Conservation (phyloP, 352 stramenopile genomes). For the Globisporangium parvum region DNA sequence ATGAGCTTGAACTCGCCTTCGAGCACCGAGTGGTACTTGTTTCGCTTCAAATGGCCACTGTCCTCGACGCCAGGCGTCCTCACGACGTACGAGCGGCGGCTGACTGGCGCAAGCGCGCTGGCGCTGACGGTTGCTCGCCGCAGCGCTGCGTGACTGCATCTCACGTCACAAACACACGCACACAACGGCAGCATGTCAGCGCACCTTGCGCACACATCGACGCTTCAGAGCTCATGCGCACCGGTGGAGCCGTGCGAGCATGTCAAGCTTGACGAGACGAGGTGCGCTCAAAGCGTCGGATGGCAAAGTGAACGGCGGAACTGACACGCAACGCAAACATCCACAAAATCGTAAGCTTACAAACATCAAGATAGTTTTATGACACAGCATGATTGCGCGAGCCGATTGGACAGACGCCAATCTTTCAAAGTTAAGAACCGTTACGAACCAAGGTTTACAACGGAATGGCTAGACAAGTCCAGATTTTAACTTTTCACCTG, state of each 20-base stretch:
- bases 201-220: not conserved
- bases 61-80: slow-evolving; percentile 14
- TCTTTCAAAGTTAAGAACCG: too few relatives aligned
- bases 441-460: too few relatives aligned
- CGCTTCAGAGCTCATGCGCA: not conserved
- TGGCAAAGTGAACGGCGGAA: too few relatives aligned
- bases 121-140: not conserved
- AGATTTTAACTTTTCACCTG: too few relatives aligned
- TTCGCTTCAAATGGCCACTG: slow-evolving; percentile 37
- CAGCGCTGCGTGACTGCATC: slow-evolving; percentile 3
- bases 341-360: too few relatives aligned
- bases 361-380: too few relatives aligned
- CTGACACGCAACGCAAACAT: too few relatives aligned
- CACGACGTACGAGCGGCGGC: slow-evolving; percentile 34
- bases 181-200: not conserved
- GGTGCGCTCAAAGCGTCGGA: too few relatives aligned
- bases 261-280: not conserved
- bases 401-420: too few relatives aligned
- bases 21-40: slow-evolving; percentile 69
- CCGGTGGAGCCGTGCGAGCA: slow-evolving; percentile 5
- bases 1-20: slow-evolving; percentile 56
- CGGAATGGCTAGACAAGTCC: too few relatives aligned
- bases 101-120: not conserved
- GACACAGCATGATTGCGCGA: too few relatives aligned
- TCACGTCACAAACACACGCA: not conserved